Conservation (phyloP, 2,329 filamentous ascomycete species). For the Colletotrichum noveboracense region DNA sequence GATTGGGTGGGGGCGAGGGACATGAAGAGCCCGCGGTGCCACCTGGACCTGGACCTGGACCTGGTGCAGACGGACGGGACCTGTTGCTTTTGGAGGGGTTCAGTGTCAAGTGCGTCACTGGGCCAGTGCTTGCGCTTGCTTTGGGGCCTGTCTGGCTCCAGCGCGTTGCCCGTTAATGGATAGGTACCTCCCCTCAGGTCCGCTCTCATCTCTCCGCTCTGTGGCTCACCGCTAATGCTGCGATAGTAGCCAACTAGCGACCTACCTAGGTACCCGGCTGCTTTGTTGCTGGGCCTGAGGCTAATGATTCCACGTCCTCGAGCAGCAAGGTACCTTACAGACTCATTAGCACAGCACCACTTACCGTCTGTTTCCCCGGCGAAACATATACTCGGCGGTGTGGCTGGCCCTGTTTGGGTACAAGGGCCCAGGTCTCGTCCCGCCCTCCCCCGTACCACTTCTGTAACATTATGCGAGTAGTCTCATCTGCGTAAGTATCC, state of each 20-base stretch:
- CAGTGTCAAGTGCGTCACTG: slow-evolving; percentile 20
- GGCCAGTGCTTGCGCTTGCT: slow-evolving; percentile 11
- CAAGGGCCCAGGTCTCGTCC: slow-evolving; percentile 12
- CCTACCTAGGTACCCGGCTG: not conserved
- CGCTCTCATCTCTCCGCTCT: slow-evolving; percentile 16
- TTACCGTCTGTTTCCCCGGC: not conserved
- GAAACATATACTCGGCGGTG: slow-evolving; percentile 10
- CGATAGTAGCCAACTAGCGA: not conserved
- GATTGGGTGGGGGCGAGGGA: slow-evolving; percentile 4
- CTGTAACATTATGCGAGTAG: slow-evolving; percentile 20
- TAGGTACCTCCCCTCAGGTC: not conserved
- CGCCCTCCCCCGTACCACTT: slow-evolving; percentile 15
- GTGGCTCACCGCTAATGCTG: slow-evolving; percentile 17
- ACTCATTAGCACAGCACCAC: not conserved
- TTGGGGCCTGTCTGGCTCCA: slow-evolving; percentile 14
- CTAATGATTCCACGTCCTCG: not conserved
- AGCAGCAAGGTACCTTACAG: not conserved
- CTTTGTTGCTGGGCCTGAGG: not conserved
- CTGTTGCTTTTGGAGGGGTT: slow-evolving; percentile 18
- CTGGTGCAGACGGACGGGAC: not conserved
- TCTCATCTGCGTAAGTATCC: not conserved
- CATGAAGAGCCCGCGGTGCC: not conserved
- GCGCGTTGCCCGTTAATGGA: slow-evolving; percentile 6
- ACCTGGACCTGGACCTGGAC: slow-evolving; percentile 1
- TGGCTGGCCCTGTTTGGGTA: slow-evolving; percentile 6